Conservation (phyloP, 345 rosid species). For the Linum usitatissimum region DNA sequence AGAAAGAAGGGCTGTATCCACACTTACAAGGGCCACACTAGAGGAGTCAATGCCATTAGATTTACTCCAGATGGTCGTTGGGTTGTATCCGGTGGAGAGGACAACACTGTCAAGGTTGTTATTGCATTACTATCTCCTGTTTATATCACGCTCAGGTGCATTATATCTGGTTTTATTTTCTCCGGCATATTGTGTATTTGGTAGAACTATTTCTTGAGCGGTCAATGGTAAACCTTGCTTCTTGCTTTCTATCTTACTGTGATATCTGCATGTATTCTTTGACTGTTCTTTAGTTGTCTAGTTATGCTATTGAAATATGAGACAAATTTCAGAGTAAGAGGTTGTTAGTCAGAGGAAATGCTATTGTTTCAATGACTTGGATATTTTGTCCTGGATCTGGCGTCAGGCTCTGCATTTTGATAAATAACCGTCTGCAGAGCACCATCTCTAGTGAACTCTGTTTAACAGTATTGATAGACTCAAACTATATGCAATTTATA, state of each 20-base stretch:
- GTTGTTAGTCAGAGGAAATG: background rate
- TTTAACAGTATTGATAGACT: background rate
- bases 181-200: background rate
- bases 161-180: background rate
- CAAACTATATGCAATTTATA: background rate
- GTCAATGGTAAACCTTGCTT: background rate
- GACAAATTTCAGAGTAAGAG: background rate
- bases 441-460: background rate
- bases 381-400: background rate
- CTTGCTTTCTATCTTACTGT: background rate
- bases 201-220: background rate
- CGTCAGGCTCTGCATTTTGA: background rate
- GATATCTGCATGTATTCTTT: background rate
- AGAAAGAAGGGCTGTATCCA: conserved; percentile 94
- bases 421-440: background rate
- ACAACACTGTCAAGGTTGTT: conserved; percentile 81
- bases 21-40: conserved; percentile 97
- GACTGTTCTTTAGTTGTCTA: background rate
- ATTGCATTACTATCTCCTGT: conserved; percentile 9
- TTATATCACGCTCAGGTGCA: background rate
- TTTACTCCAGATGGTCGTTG: conserved; percentile 99
- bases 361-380: background rate
- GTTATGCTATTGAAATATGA: background rate
- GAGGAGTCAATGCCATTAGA: conserved; percentile 92
- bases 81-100: conserved; percentile 99